Evolutionary conservation across 352 stramenopile genomes (phyloP).

Genomic region (Phytopythium mirpurense): DNA sequence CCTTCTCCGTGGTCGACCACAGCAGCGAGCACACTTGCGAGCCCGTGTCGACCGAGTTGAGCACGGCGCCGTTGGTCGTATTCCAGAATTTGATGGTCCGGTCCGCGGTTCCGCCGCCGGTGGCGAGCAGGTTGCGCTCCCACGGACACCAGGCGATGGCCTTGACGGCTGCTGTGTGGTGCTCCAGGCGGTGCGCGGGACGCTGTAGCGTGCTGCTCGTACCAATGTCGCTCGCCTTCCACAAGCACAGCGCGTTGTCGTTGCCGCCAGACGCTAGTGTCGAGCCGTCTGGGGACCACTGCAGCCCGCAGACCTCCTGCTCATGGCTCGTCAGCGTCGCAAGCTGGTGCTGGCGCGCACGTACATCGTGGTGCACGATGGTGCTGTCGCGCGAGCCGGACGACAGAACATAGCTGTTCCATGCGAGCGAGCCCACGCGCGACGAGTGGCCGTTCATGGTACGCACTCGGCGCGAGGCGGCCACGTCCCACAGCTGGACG

Average conservation of each 20-base stretch:
- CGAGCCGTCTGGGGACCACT: conserved; percentile 96
- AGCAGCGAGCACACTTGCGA: conserved; percentile 97
- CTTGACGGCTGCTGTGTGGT: conserved; percentile 98
- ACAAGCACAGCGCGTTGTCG: conserved; percentile 97
- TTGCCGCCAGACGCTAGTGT: conserved; percentile 96
- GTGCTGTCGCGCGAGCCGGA: conserved; percentile 93
- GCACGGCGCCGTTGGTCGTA: conserved; percentile 90
- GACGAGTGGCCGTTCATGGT: conserved; percentile 91
- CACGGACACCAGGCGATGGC: conserved; percentile 98
- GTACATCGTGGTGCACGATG: conserved; percentile 88
- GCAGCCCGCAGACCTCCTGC: conserved; percentile 97
- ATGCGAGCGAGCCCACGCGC: conserved; percentile 93
- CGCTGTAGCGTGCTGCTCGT: conserved; percentile 42
- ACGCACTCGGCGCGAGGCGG: conserved; percentile 89
- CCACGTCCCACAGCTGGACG: conserved; percentile 98
- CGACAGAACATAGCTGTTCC: conserved; percentile 94
- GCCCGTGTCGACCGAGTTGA: conserved; percentile 97
- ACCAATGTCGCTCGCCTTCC: conserved; percentile 90
- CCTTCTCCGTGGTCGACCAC: conserved; percentile 92
- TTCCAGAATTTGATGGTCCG: conserved; percentile 99
- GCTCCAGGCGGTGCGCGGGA: conserved; percentile 84
- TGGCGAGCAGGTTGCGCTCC: conserved; percentile 96
- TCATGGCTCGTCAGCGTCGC: conserved; percentile 91
- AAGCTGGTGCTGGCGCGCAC: conserved; percentile 76
- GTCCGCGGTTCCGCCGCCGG: conserved; percentile 97